These are phyloP conservation scores for Amanita inopinata DNA, from an alignment of 768 basidiomycete genomes.

Conservation along the genomic window DNA sequence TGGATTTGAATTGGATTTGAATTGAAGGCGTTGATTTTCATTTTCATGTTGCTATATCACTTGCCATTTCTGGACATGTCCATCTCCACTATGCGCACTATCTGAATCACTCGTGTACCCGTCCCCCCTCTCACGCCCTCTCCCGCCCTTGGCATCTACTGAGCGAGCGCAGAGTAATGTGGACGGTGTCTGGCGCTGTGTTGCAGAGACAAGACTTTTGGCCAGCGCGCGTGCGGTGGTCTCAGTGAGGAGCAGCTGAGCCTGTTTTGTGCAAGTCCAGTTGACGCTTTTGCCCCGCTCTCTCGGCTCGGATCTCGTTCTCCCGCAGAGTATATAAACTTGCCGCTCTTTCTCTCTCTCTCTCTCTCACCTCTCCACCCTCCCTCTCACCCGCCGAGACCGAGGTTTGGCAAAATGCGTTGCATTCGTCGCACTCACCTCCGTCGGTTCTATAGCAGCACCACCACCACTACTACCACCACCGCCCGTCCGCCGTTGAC, in stretches of 20 bases:
- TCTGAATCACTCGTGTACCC: no score
- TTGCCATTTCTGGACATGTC: no score
- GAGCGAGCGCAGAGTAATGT: no score
- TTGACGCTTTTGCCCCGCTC: slow-evolving; percentile 8
- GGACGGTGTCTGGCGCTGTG: no score
- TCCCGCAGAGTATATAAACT: slow-evolving; percentile 7
- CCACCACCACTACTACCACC: no score
- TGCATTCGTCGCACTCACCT: neutral
- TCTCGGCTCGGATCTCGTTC: slow-evolving; percentile 20
- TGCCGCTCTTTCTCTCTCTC: no score
- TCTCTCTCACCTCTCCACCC: no score
- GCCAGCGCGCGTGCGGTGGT: neutral
- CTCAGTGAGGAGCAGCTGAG: neutral
- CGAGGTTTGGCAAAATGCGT: neutral
- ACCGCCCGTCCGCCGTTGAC: slow-evolving; percentile 14
- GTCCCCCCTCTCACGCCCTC: no score
- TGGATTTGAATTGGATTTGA: slow-evolving; percentile 59
- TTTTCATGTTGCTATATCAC: no score
- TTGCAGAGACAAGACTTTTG: no score
- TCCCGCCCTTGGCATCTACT: no score
- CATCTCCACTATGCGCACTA: no score
- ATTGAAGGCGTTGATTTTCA: slow-evolving; percentile 23
- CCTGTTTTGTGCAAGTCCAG: slow-evolving; percentile 18
- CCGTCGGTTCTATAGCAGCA: slow-evolving; percentile 4
- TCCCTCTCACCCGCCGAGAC: neutral